A percentile compares a stretch with the other conserved stretches of the same genome.
phyloP scores from a whole-genome alignment of 495 filamentous ascomycete species.

The Evernia prunastri region DNA sequence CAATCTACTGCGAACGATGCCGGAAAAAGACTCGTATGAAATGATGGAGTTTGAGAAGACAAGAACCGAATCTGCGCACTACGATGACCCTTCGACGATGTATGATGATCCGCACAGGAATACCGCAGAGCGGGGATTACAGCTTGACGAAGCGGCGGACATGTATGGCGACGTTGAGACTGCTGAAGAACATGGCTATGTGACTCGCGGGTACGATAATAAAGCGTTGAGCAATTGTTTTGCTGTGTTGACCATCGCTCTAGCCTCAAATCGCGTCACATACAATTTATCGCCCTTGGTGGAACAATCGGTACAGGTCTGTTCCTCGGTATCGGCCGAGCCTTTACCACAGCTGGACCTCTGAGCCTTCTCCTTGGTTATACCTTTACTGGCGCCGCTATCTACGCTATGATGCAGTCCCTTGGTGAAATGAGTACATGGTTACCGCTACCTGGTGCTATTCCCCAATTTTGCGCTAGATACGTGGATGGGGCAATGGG shows the following conservation, averaged over 20 bases:
- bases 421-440: constrained; percentile 69
- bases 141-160: constrained; percentile 35
- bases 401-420: constrained; percentile 54
- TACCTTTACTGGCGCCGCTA: constrained; percentile 57
- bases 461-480: constrained; percentile 66
- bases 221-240: background rate
- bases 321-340: constrained; percentile 63
- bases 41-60: constrained; percentile 7
- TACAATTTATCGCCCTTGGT: constrained; percentile 53
- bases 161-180: constrained; percentile 36
- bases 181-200: constrained; percentile 39
- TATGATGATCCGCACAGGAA: constrained; percentile 20
- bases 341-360: constrained; percentile 57
- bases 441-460: constrained; percentile 67
- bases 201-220: constrained; percentile 34
- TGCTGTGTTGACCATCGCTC: background rate
- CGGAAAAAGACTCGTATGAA: constrained; percentile 3
- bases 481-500: constrained; percentile 68
- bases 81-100: constrained; percentile 5
- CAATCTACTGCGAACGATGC: constrained; percentile 4
- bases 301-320: constrained; percentile 72
- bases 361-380: constrained; percentile 63
- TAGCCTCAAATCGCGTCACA: constrained; percentile 43
- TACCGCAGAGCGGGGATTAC: constrained; percentile 23
- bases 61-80: background rate